These are phyloP conservation scores for Exophiala calicioides DNA, from an alignment of 2,329 filamentous ascomycete genomes.

Conservation along the genomic window DNA sequence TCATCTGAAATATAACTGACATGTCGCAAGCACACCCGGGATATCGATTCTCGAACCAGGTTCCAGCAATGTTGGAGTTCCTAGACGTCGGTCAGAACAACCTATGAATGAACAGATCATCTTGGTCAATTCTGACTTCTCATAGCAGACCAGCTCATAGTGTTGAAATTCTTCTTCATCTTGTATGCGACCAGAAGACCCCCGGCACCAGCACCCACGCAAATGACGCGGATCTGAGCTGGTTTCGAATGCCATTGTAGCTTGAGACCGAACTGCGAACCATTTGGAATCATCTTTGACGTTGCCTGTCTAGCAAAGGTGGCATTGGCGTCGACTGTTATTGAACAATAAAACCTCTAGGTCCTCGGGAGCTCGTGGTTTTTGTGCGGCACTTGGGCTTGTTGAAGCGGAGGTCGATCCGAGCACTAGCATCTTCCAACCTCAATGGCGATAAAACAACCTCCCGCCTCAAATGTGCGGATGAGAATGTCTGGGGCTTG, in stretches of 20 bases:
- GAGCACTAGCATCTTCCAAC: too few species aligned
- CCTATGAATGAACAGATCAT: not conserved
- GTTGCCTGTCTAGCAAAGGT: too few species aligned
- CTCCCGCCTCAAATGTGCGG: too few species aligned
- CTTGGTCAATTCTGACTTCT: not conserved
- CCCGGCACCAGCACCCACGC: conserved; percentile 21
- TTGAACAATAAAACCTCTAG: too few species aligned
- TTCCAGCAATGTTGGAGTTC: conserved; percentile 34
- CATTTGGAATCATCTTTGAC: too few species aligned
- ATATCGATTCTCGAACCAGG: conserved; percentile 36
- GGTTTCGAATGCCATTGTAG: conserved; percentile 9
- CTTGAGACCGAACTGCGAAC: too few species aligned
- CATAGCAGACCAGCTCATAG: not conserved
- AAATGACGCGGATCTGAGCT: conserved; percentile 18
- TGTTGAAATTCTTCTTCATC: conserved; percentile 12
- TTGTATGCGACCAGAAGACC: conserved; percentile 22
- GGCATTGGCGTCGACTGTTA: too few species aligned
- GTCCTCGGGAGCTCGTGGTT: too few species aligned
- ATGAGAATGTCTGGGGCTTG: too few species aligned
- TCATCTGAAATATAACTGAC: not conserved
- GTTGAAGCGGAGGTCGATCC: too few species aligned
- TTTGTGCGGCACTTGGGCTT: too few species aligned
- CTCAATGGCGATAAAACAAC: too few species aligned
- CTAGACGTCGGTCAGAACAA: conserved; percentile 10
- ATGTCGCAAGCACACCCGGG: conserved; percentile 15